Evolutionary conservation across 768 basidiomycete species (phyloP).

Genomic region (Phaeotremella skinneri): DNA sequence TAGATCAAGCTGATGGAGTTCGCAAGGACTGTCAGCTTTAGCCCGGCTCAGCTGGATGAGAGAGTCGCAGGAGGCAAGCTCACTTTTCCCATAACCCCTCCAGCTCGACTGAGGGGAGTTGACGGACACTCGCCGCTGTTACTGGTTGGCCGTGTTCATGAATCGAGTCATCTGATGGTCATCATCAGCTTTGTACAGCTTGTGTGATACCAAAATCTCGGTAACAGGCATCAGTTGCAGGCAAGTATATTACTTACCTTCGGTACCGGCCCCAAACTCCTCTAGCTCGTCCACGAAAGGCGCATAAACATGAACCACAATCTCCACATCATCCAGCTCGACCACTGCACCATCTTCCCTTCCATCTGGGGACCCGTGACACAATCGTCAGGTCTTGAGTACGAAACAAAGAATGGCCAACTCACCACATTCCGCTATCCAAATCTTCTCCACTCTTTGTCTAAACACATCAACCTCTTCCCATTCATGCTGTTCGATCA

Average conservation of each 20-base stretch:
- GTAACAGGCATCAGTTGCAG: background rate
- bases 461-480: conserved; percentile 68
- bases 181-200: too few species aligned
- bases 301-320: conserved; percentile 87
- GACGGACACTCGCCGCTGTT: conserved; percentile 83
- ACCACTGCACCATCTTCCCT: conserved; percentile 3
- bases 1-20: conserved; percentile 67
- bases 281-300: conserved; percentile 64
- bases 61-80: conserved; percentile 12
- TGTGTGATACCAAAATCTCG: too few species aligned
- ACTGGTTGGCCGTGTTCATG: conserved; percentile 51
- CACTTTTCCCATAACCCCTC: conserved; percentile 80
- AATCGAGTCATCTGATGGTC: background rate
- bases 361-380: background rate
- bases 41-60: background rate
- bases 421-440: conserved; percentile 61
- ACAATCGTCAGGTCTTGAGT: background rate
- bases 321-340: conserved; percentile 28
- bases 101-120: conserved; percentile 75
- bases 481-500: conserved; percentile 66
- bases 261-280: conserved; percentile 61
- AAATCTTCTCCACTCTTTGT: conserved; percentile 72
- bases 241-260: conserved; percentile 26
- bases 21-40: background rate
- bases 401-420: conserved; percentile 3